phyloP scores from a whole-genome alignment of 768 basidiomycete species.

The Rhodotorula kratochvilovae region DNA sequence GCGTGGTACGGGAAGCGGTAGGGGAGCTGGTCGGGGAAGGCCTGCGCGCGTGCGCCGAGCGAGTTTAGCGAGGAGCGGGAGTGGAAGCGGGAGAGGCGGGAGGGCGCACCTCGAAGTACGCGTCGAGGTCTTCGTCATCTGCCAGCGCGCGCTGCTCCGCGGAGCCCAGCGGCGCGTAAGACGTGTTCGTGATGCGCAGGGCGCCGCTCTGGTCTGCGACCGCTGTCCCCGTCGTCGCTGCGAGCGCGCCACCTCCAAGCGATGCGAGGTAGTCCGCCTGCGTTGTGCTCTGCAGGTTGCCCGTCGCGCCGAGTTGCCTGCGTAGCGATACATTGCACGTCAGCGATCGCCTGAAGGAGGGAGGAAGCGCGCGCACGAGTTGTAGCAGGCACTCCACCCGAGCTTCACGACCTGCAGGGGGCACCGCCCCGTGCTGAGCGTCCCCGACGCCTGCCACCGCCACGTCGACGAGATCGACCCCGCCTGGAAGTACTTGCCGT shows the following conservation, averaged over 20 bases:
- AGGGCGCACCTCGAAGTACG: constrained; percentile 12
- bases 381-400: constrained; percentile 9
- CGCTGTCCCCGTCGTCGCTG: neutral
- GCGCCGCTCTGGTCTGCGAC: neutral
- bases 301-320: neutral
- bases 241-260: neutral
- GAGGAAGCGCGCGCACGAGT: constrained; percentile 1
- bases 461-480: neutral
- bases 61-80: neutral
- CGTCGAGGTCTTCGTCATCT: constrained; percentile 23
- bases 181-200: no score
- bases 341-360: neutral
- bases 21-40: constrained; percentile 21
- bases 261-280: constrained; percentile 2
- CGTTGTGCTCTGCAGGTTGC: constrained; percentile 24
- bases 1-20: neutral
- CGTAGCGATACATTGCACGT: neutral
- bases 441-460: constrained; percentile 18
- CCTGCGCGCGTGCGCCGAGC: neutral
- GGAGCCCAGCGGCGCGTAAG: no score
- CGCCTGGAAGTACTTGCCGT: constrained; percentile 10
- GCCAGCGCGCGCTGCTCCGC: neutral
- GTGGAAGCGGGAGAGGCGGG: neutral
- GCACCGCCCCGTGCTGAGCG: neutral
- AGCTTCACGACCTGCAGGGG: neutral